Percentiles rank a stretch among this genome's conserved stretches.
These are phyloP conservation scores for Rhynchospora breviuscula DNA, from an alignment of 176 grass and related monocot genomes.

Conservation along the genomic window DNA sequence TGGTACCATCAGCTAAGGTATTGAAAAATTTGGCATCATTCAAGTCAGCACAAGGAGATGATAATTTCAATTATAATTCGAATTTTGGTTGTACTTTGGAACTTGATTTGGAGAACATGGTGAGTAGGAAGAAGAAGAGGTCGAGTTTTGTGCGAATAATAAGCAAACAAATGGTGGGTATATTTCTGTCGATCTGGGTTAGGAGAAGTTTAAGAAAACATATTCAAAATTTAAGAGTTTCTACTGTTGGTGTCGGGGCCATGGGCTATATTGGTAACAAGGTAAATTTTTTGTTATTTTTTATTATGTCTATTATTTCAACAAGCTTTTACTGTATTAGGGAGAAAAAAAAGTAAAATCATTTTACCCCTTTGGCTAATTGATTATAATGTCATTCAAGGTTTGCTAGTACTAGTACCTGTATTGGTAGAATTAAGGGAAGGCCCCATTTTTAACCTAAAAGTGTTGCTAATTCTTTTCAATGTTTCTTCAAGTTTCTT, in stretches of 20 bases:
- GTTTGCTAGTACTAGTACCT: neutral
- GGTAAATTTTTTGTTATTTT: conserved; percentile 16
- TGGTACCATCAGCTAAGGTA: conserved; percentile 43
- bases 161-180: conserved; percentile 96
- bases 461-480: neutral
- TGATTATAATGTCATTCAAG: neutral
- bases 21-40: conserved; percentile 50
- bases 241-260: conserved; percentile 76
- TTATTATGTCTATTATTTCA: neutral
- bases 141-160: conserved; percentile 62
- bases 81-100: conserved; percentile 16
- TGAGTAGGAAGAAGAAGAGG: conserved; percentile 39
- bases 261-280: conserved; percentile 97
- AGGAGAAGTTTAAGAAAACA: conserved; percentile 56
- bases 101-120: conserved; percentile 25
- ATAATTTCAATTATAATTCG: conserved; percentile 24
- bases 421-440: neutral
- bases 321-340: neutral
- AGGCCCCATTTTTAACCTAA: neutral
- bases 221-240: conserved; percentile 86
- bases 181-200: conserved; percentile 81
- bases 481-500: neutral
- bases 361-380: neutral
- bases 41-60: conserved; percentile 46
- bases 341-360: neutral